Conservation (phyloP, 1,284 basidiomycete genomes). For the Vanrija humicola region DNA sequence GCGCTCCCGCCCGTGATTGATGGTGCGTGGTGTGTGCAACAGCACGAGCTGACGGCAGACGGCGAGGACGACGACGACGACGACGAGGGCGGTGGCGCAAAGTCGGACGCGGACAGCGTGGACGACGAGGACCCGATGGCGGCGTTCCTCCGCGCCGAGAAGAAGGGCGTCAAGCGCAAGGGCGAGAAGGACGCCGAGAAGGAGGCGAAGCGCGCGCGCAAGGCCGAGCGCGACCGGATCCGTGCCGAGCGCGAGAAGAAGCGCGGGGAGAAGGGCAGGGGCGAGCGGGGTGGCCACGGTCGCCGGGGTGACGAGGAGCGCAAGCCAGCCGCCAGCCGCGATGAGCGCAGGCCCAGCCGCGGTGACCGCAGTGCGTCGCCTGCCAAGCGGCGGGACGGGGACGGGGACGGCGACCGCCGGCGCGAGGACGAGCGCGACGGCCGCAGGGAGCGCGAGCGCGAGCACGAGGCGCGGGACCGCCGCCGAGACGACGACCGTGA, state of each 20-base stretch:
- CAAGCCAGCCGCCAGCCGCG: not conserved
- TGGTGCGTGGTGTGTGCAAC: slow-evolving; percentile 52
- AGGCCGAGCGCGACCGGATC: slow-evolving; percentile 27
- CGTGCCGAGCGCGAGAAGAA: slow-evolving; percentile 21
- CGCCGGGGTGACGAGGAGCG: not conserved
- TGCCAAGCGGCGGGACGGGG: not conserved
- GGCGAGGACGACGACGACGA: slow-evolving; percentile 26
- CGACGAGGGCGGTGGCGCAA: slow-evolving; percentile 53
- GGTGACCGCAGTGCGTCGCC: not conserved
- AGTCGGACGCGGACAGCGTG: slow-evolving; percentile 63
- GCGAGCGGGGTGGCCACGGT: not conserved
- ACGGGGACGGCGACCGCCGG: not conserved
- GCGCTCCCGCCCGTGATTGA: slow-evolving; percentile 68
- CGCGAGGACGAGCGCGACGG: not conserved
- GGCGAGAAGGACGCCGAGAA: slow-evolving; percentile 61
- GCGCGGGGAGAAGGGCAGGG: slow-evolving; percentile 9
- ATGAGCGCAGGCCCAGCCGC: not conserved
- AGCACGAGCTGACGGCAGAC: slow-evolving; percentile 18
- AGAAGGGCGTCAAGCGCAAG: slow-evolving; percentile 60
- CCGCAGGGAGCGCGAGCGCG: not conserved
- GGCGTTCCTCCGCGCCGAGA: slow-evolving; percentile 62
- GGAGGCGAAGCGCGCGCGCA: slow-evolving; percentile 50
- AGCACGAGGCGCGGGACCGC: not conserved
- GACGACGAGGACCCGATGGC: slow-evolving; percentile 98
- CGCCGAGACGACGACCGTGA: not conserved